A percentile compares a stretch with the other conserved stretches of the same genome.
Conservation (phyloP, 495 filamentous ascomycete genomes). For the Penicillium egyptiacum region DNA sequence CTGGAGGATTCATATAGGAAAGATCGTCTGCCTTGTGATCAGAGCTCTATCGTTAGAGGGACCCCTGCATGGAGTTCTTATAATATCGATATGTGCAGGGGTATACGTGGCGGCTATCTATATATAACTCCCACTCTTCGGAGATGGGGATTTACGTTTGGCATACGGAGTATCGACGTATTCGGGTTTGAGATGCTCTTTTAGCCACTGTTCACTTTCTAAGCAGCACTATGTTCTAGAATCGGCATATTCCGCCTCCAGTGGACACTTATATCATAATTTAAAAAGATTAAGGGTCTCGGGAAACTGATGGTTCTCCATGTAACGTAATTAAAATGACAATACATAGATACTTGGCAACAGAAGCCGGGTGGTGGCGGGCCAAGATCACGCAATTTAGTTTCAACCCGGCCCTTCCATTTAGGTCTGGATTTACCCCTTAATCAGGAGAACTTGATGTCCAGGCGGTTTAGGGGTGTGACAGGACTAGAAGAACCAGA, state of each 20-base stretch:
- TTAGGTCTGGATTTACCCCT: not conserved
- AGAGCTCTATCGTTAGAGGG: not conserved
- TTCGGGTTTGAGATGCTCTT: not conserved
- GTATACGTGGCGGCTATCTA: not conserved
- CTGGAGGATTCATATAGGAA: not conserved
- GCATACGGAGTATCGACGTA: not conserved
- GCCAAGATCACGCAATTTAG: constrained; percentile 12
- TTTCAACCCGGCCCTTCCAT: not conserved
- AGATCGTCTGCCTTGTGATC: not conserved
- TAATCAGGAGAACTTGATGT: not conserved
- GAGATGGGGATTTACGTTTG: constrained; percentile 1
- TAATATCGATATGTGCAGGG: not conserved
- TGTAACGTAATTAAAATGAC: not conserved
- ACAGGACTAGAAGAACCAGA: not conserved
- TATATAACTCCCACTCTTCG: not conserved
- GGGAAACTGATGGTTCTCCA: not conserved
- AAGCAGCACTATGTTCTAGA: not conserved
- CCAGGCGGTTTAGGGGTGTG: not conserved
- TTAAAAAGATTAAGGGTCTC: not conserved
- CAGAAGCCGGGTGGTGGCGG: not conserved
- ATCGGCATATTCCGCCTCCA: not conserved
- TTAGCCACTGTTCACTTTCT: not conserved
- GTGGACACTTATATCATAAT: not conserved
- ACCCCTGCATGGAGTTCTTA: constrained; percentile 3
- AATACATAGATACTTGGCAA: not conserved